Base-by-base conservation (phyloP, 2,329 filamentous ascomycete species). In the Fusarium incarnatum region DNA sequence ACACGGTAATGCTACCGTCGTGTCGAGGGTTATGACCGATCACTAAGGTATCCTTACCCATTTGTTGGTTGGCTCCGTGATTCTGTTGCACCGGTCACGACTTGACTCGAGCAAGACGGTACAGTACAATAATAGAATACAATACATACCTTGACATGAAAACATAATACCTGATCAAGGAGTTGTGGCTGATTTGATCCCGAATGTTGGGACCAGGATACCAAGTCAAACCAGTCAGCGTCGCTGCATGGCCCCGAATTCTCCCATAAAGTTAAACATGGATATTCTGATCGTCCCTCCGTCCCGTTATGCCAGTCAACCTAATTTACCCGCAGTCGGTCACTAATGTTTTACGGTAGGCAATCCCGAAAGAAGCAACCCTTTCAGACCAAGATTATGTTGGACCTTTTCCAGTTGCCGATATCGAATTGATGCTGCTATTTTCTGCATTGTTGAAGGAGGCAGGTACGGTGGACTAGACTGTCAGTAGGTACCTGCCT, bases 241-340 rank as follows among this genome's bases (percentile, higher is more conserved):
- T 64, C 52, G 59, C 42, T 58, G 18, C 45, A 42, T 53, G 46
- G 48, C 66, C 56, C 72, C 72, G 72, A 57, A 70, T 68, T 71
- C 50, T 72, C 60, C 70, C 72, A 72, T 70, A 49, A 62, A 72
- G 52, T 64, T 60, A 65, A 56, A 42, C 60, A 71, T 65, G 60
- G 64, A 60, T 61, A 70, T 71, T 69, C 52, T 64, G 68, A 71
- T 69, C 68, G 50, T 70, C 67, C 58, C 50, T 71, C 67, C 59
- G 53, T 70, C 68, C 67, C 67, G 67, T 71, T 60, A 49, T 56
- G 50, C 54, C 64, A 68, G 63, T 60, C 47, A 62, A 60, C 63
- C 48, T 66, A 66, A 66, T 66, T 66, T 70, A 61, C 55, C 68
- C 64, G 64, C 40, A 20, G 54, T 50, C 41, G 23, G 30, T 40